A percentile compares a stretch with the other conserved stretches of the same genome.
phyloP scores from a whole-genome alignment of 441 rosid species.

The Omphalea diandra region DNA sequence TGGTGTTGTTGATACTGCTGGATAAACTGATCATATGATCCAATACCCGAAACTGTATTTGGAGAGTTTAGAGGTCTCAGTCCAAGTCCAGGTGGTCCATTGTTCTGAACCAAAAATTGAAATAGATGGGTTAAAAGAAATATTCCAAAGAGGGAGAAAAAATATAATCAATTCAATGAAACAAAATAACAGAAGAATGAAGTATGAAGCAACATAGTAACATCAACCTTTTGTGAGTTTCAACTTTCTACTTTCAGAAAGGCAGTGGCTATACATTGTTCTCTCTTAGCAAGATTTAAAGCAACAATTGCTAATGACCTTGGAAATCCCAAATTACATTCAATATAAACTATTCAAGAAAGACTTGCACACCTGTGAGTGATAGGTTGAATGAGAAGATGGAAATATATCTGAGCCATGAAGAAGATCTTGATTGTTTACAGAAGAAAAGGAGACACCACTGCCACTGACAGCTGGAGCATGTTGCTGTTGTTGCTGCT shows the following conservation, averaged over 20 bases:
- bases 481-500: conserved; percentile 84
- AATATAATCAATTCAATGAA: neutral
- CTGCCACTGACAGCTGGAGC: conserved; percentile 66
- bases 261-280: neutral
- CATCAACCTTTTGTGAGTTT: too few relatives aligned
- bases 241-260: too few relatives aligned
- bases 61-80: conserved; percentile 81
- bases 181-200: neutral
- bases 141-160: neutral
- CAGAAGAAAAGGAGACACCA: conserved; percentile 64
- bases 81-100: conserved; percentile 83
- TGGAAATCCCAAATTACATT: conserved; percentile 9
- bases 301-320: conserved; percentile 8
- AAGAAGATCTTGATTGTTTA: conserved; percentile 73
- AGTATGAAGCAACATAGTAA: neutral
- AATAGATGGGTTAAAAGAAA: conserved; percentile 9
- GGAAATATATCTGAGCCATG: conserved; percentile 86
- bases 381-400: conserved; percentile 73
- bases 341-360: conserved; percentile 18
- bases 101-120: conserved; percentile 46
- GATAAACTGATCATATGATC: conserved; percentile 72
- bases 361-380: conserved; percentile 74
- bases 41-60: conserved; percentile 59
- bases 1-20: conserved; percentile 90
- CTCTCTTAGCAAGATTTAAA: neutral